Evolutionary conservation across 352 stramenopile species (phyloP), one percentile per base, ranked within the genome.

Genomic region (Globisporangium viniferum): DNA sequence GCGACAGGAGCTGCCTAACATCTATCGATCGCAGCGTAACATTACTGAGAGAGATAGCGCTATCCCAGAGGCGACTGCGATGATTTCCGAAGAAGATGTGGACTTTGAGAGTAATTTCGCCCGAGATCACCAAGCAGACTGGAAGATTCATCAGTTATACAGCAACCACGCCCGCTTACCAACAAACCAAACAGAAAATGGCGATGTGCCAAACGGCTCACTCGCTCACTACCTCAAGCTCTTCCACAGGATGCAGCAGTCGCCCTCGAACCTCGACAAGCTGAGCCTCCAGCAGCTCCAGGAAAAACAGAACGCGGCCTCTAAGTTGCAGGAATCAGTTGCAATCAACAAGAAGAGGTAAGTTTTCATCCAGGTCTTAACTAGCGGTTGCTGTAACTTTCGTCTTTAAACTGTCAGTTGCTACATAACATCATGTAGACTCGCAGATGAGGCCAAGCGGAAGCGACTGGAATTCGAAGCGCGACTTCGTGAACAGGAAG

Each of bases 171-270:
- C n/a, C 1, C 31, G 44, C 7, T 49, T 15, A 22, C 44, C 44
- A 18, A 49, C 29, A 64, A 6, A 5, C 20, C 18, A 59, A 63
- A 7, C 9, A 31, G 22, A 9, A 49, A 27, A 7, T 24, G 7
- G 24, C 39, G n/a, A 54, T 27, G 8, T 10, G 8, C 29, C 5
- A n/a, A 27, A 55, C 36, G 54, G 57, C n/a, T 64, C 69, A 10
- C 59, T 78, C 0, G 66, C 61, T n/a, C 69, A 72, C 36, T 73
- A 86, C 55, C 22, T 73, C 62, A 8, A 64, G 15, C 27, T 84
- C 12, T 86, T 85, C 54, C 76, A 81, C 10, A 74, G 68, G 9
- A 70, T 85, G 41, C 79, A 80, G 49, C 62, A 75, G 20, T 82
- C 78, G 3, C 39, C 75, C 14, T 48, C 59, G 1, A 66, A 77